Base-by-base conservation (phyloP, 1,284 basidiomycete genomes). In the Pseudozyma sp. region DNA sequence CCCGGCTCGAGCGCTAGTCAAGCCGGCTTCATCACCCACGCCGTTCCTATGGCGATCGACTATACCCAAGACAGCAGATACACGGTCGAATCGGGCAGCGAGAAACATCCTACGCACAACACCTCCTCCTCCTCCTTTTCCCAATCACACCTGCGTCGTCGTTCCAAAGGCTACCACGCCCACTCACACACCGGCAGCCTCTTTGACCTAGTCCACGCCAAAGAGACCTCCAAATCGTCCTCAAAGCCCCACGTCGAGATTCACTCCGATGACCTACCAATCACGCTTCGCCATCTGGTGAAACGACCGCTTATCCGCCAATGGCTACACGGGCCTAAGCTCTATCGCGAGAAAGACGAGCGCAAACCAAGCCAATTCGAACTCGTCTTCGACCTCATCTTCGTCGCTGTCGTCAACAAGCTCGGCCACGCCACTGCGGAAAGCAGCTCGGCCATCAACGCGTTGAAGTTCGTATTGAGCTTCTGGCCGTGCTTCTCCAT, bases 341-440 rank as follows among this genome's bases (percentile, higher is more conserved):
- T 84, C 46, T 84, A 79, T 52, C 68, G 80, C 33, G 84, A 85
- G 47, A 68, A 64, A 19, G 75, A 75, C 60, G 80, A 81, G 45
- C 71, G 84, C 11, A 68, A 78, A 30, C 75, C 82, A 1, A 72
- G 69, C 10, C 79, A 82, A 30, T 82, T 83, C 51, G 84, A 85
- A 54, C 79, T 85, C 16, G 83, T 85, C 39, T 84, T 83, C 34
- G 84, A 84, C 54, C 68, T 83, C 19, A 76, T 80, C 65, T 78
- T 83, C 45, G 80, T 81, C 48, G 70, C 70, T 13, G 70, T 73
- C 2, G 70, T 73, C 31, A 73, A 73, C 37, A 80, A 79, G 14
- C 64, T 81, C n/a, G 75, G 78, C 10, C 80, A 81, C 39, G 49
- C 72, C 0, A 66, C 81, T 0, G 79, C 81, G 3, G 80, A 82